phyloP scores from a whole-genome alignment of 441 rosid species.

The Erodium moschatum region DNA sequence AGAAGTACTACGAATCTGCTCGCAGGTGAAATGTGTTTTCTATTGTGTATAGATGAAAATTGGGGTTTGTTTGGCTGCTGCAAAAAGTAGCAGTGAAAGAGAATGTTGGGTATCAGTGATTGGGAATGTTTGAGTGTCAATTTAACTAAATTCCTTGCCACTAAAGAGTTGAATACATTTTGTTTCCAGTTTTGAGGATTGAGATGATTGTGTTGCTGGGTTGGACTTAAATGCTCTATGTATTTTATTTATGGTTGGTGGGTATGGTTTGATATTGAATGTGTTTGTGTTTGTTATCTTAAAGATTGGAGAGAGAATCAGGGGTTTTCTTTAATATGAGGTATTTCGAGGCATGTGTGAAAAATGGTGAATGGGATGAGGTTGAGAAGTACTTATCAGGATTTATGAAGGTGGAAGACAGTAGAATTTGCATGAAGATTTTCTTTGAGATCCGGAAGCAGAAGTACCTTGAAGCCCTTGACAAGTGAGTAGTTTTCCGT shows the following conservation, averaged over 20 bases:
- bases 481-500: constrained; percentile 39
- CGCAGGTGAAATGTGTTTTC: constrained; percentile 34
- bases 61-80: not conserved
- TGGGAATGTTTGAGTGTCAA: constrained; percentile 1
- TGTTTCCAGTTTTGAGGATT: not conserved
- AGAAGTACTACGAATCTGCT: constrained; percentile 63
- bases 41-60: not conserved
- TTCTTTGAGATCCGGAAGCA: constrained; percentile 79
- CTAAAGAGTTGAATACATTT: not conserved
- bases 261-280: not conserved
- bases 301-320: constrained; percentile 74
- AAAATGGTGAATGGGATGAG: constrained; percentile 84
- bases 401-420: constrained; percentile 68
- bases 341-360: constrained; percentile 69
- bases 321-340: constrained; percentile 69
- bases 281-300: constrained; percentile 12
- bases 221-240: not conserved
- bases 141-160: not conserved
- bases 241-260: not conserved
- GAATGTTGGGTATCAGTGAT: not conserved
- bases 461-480: constrained; percentile 74
- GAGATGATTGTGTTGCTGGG: not conserved
- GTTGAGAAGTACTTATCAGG: constrained; percentile 76
- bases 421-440: constrained; percentile 73
- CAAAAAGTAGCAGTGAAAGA: not conserved